phyloP scores from a whole-genome alignment of 495 filamentous ascomycete species.

The Penicillium mononematosum region DNA sequence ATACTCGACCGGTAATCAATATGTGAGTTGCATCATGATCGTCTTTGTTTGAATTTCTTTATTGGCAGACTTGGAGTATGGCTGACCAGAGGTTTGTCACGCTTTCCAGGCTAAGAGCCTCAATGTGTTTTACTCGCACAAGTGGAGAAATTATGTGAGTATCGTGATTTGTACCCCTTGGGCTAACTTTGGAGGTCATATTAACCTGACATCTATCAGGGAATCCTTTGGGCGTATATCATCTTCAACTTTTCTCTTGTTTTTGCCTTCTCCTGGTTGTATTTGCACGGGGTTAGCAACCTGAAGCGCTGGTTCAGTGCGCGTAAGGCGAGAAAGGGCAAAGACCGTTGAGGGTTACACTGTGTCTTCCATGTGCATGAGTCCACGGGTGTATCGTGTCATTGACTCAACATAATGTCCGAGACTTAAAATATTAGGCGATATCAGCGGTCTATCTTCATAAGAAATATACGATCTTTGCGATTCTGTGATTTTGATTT shows the following conservation, averaged over 20 bases:
- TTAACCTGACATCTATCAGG: constrained; percentile 24
- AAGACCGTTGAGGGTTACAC: constrained; percentile 2
- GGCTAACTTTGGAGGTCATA: not conserved
- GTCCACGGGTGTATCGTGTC: not conserved
- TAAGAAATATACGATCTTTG: not conserved
- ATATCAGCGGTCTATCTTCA: not conserved
- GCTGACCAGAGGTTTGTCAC: constrained; percentile 12
- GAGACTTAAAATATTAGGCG: not conserved
- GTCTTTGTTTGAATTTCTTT: not conserved
- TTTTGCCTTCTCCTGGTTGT: constrained; percentile 54
- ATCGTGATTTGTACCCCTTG: not conserved
- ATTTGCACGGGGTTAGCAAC: constrained; percentile 47
- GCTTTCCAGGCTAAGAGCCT: constrained; percentile 42
- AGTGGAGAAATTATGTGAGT: constrained; percentile 63
- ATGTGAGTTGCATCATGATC: constrained; percentile 36
- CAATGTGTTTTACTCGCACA: constrained; percentile 52
- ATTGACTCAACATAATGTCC: not conserved
- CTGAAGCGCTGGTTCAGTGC: constrained; percentile 44
- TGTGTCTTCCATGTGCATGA: not conserved
- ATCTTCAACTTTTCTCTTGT: constrained; percentile 55
- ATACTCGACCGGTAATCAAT: constrained; percentile 56
- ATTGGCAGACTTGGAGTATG: not conserved
- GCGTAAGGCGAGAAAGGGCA: constrained; percentile 39
- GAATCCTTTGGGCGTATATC: constrained; percentile 56
- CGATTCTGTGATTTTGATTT: not conserved